phyloP scores from a whole-genome alignment of 768 basidiomycete species.

The Kwoniella botswanensis region DNA sequence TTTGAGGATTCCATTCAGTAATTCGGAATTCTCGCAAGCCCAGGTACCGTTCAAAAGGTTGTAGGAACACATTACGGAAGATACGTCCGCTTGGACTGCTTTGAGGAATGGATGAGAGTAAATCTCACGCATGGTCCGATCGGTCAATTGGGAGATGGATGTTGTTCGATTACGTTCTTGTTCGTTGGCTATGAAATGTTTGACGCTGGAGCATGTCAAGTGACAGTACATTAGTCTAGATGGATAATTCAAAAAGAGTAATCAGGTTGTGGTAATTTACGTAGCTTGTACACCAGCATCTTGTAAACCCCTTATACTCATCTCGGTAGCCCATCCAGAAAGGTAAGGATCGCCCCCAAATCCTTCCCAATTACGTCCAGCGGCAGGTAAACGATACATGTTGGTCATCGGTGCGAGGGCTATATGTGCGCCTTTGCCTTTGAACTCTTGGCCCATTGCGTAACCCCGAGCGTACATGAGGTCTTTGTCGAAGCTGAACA shows the following conservation, averaged over 20 bases:
- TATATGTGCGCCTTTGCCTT: slow-evolving; percentile 80
- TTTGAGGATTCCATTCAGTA: slow-evolving; percentile 57
- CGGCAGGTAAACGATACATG: slow-evolving; percentile 71
- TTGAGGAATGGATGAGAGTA: slow-evolving; percentile 60
- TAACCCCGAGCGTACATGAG: slow-evolving; percentile 77
- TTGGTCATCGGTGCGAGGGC: slow-evolving; percentile 81
- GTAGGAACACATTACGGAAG: slow-evolving; percentile 63
- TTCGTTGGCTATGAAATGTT: slow-evolving; percentile 59
- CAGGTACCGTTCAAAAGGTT: slow-evolving; percentile 57
- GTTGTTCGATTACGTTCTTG: slow-evolving; percentile 60
- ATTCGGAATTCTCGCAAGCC: slow-evolving; percentile 56
- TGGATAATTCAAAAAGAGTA: not conserved
- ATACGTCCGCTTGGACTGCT: slow-evolving; percentile 70
- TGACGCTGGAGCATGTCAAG: slow-evolving; percentile 26
- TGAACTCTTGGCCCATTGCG: slow-evolving; percentile 81
- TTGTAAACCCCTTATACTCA: slow-evolving; percentile 84
- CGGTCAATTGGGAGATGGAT: slow-evolving; percentile 71
- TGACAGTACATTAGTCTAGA: not conserved
- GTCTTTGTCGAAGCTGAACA: slow-evolving; percentile 69
- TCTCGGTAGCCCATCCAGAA: slow-evolving; percentile 68
- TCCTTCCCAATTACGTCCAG: slow-evolving; percentile 92
- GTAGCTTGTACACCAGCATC: slow-evolving; percentile 64
- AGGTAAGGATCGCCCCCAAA: slow-evolving; percentile 90
- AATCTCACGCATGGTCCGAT: slow-evolving; percentile 67
- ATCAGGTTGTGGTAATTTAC: slow-evolving; percentile 25